phyloP scores from a whole-genome alignment of 768 basidiomycete genomes.

The Rhodotorula diobovata region DNA sequence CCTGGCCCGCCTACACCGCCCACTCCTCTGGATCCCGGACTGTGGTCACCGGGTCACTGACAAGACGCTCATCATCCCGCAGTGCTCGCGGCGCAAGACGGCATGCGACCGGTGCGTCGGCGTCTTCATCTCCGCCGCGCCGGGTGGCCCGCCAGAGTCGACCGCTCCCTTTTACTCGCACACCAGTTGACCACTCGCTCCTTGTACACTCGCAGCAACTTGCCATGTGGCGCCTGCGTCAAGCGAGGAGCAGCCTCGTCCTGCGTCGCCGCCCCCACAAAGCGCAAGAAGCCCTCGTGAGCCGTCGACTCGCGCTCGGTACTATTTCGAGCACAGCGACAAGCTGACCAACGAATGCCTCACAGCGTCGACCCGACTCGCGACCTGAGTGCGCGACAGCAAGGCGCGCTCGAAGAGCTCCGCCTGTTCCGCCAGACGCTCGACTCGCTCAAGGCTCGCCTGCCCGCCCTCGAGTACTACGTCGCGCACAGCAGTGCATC shows the following conservation, averaged over 20 bases:
- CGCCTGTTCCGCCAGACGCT: conserved; percentile 32
- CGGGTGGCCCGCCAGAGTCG: too few relatives aligned
- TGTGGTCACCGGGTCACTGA: background rate
- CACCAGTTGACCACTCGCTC: background rate
- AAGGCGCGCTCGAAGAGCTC: conserved; percentile 28
- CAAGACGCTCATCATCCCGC: background rate
- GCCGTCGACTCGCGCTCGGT: background rate
- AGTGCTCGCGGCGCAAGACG: conserved; percentile 15
- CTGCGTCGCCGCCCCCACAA: conserved; percentile 11
- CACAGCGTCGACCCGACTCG: conserved; percentile 14
- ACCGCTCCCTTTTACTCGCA: background rate
- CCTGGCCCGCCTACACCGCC: background rate
- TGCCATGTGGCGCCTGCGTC: conserved; percentile 27
- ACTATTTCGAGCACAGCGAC: rapidly evolving
- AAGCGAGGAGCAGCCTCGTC: conserved; percentile 13
- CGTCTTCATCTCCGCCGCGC: background rate
- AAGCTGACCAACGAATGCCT: background rate
- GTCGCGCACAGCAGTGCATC: conserved; percentile 22
- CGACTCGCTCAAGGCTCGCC: conserved; percentile 28
- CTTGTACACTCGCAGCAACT: background rate
- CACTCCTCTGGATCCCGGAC: too few relatives aligned
- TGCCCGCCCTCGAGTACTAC: conserved; percentile 28
- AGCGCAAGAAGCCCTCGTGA: conserved; percentile 23
- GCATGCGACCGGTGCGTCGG: conserved; percentile 17
- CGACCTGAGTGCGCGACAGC: conserved; percentile 15